Conservation (phyloP, 2,329 filamentous ascomycete species). For the Neoarthrinium moseri region DNA sequence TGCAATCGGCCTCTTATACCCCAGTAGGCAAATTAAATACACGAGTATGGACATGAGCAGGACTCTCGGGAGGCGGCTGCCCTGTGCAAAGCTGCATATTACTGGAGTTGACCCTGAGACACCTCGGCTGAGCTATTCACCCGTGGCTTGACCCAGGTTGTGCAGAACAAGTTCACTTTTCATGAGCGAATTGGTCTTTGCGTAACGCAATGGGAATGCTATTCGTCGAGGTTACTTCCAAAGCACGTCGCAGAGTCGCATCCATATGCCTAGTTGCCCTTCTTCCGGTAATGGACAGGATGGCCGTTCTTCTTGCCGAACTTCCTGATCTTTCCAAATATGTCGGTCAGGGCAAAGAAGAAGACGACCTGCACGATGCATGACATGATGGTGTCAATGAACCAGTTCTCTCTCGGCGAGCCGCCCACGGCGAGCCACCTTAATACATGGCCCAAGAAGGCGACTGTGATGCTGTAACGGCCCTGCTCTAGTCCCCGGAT, state of each 20-base stretch:
- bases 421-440: constrained; percentile 59
- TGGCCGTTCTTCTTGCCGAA: constrained; percentile 60
- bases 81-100: no score
- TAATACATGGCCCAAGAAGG: constrained; percentile 70
- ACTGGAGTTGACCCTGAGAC: no score
- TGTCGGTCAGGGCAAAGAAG: constrained; percentile 55
- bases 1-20: no score
- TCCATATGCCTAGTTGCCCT: constrained; percentile 13
- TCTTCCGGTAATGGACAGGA: constrained; percentile 46
- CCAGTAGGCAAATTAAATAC: no score
- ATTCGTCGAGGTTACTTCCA: no score
- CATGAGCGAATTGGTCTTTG: no score
- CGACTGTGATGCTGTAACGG: constrained; percentile 76
- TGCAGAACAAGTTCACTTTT: no score
- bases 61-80: no score
- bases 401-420: constrained; percentile 55
- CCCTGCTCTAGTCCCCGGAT: constrained; percentile 78
- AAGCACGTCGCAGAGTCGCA: not conserved
- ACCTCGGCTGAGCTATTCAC: no score
- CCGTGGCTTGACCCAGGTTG: no score
- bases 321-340: constrained; percentile 56
- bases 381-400: constrained; percentile 57
- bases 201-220: not conserved
- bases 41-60: no score
- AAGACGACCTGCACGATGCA: constrained; percentile 54